phyloP scores from a whole-genome alignment of 768 basidiomycete species.

The Leccinum fibrillosum region DNA sequence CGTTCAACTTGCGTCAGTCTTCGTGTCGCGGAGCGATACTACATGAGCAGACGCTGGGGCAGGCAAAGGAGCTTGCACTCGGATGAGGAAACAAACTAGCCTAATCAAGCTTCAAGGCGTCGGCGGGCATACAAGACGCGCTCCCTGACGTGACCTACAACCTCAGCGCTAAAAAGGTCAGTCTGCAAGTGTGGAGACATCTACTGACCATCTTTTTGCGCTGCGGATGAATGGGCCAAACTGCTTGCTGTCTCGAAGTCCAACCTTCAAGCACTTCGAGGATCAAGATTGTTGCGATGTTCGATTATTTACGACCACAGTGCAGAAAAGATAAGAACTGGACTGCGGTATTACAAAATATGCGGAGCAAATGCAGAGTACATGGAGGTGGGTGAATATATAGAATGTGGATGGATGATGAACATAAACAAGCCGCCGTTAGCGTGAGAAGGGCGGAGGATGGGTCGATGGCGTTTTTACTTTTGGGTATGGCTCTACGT shows the following conservation, averaged over 20 bases:
- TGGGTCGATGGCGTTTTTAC: neutral
- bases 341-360: conserved; percentile 7
- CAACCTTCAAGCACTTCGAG: neutral
- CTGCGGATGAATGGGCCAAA: neutral
- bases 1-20: neutral
- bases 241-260: neutral
- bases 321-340: neutral
- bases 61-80: neutral
- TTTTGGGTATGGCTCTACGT: conserved; percentile 16
- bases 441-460: conserved; percentile 5
- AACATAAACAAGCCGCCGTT: neutral
- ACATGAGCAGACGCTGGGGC: neutral
- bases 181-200: neutral
- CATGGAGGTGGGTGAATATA: conserved; percentile 10
- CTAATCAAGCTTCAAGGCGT: neutral
- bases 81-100: neutral
- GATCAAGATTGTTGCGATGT: neutral
- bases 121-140: neutral
- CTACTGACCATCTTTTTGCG: conserved; percentile 7
- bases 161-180: neutral
- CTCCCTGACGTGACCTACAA: neutral
- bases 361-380: conserved; percentile 1
- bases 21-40: neutral
- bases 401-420: conserved; percentile 1
- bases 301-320: conserved; percentile 2